Base-by-base conservation (phyloP, 1,284 basidiomycete species). In the Cystobasidium pallidum region DNA sequence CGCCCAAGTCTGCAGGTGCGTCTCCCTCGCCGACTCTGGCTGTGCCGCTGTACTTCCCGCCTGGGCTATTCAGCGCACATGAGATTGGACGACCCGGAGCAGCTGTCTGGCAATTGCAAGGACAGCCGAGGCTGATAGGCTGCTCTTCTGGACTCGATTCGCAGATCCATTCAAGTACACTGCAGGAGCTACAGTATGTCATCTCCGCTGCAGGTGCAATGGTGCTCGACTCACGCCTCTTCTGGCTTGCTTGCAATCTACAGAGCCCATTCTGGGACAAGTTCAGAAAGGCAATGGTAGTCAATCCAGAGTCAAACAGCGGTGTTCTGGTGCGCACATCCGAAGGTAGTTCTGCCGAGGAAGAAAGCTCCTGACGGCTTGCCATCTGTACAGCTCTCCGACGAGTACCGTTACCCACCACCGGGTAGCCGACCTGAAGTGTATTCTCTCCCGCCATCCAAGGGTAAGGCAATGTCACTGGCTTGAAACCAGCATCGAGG, bases 111-210 rank as follows among this genome's bases (percentile, higher is more conserved):
- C 8, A 39, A 17, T 10, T 24, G 24, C 26, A n/a, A 13, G 36
- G 34, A 45, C 1, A 24, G 39, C 30, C 49, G n/a, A 36, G 39
- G 52, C 36, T 45, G 19, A 45, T 45, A n/a, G 11, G 19, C 11
- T n/a, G n/a, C 15, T 55, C 7, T 13, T 19, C n/a, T 3, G 3
- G 21, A 45, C 41, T 66, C 17, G 34, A 17, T 39, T 19, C 21
- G 36, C 61, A 71, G 68, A 71, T 30, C 68, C 68, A n/a, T 64
- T 36, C 32, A 71, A 71, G 68, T 71, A 71, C 61, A 61, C 61
- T 55, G 24, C 55, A 6, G 41, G 32, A 41, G 49, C 36, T 13
- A 13, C 54, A 1, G 68, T 71, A 34, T 11, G 68, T 58, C 17
- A 32, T 8, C 10, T 10, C n/a, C 30, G n/a, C 11, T n/a, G 2